These are phyloP conservation scores for Solanum sitiens DNA, from an alignment of 257 asterid genomes.

Conservation along the genomic window DNA sequence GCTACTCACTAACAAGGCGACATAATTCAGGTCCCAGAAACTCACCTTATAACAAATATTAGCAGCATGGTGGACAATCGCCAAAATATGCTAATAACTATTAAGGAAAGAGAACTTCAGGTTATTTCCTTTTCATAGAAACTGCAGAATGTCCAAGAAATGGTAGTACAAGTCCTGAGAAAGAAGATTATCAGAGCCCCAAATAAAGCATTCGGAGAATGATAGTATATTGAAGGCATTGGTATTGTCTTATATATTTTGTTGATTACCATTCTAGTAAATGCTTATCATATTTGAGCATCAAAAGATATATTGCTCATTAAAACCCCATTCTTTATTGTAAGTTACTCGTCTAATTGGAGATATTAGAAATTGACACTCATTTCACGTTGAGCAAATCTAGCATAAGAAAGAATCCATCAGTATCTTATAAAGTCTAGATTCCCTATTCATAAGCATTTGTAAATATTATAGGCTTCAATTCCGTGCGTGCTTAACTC, in stretches of 20 bases:
- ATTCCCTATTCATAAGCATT: background rate
- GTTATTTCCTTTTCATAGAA: conserved; percentile 72
- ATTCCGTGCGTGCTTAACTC: too few relatives aligned
- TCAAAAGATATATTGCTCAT: background rate
- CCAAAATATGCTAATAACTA: background rate
- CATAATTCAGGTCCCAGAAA: background rate
- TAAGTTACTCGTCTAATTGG: background rate
- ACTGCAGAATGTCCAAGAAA: conserved; percentile 82
- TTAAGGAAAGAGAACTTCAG: background rate
- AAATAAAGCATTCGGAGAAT: background rate
- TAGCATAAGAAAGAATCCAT: too few relatives aligned
- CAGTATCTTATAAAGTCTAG: background rate
- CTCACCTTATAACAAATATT: background rate
- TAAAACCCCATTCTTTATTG: background rate
- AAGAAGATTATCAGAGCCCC: background rate
- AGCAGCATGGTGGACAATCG: background rate
- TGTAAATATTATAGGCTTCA: too few relatives aligned
- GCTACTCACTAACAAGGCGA: background rate
- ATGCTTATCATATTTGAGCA: background rate
- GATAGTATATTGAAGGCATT: background rate
- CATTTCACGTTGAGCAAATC: background rate
- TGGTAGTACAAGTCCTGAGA: conserved; percentile 84
- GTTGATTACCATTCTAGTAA: background rate
- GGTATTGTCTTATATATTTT: background rate
- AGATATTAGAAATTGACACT: too few relatives aligned